Evolutionary conservation across 805 yeast species (phyloP), one percentile per base, ranked within the genome.

Genomic region (Lachancea cidri): DNA sequence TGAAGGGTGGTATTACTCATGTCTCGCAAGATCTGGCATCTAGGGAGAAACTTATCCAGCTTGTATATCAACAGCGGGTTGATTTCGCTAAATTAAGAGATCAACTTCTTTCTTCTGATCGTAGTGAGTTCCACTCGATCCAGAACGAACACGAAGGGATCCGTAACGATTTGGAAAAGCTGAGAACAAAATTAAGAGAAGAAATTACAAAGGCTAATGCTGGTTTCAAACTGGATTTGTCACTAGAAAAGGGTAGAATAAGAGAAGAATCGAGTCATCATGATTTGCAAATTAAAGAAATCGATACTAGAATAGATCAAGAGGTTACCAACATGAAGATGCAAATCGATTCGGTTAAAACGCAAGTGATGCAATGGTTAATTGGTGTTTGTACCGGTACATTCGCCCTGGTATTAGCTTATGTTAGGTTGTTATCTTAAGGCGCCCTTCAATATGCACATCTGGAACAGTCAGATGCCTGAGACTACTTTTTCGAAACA

Each of bases 321-420:
- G 98, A 93, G 56, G 83, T 93, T 19, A 83, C 91, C 30, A 91
- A 93, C 59, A 86, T 93, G 78, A 89, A 86, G 64, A 86, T 89
- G 72, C 96, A 91, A 65, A 88, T 93, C 50, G 96, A 93, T 57
- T 80, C 86, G 33, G 96, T 91, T 24, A 93, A 93, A 67, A 86
- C 96, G 2, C 97, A 93, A 62, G 97, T 93, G 37, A 78, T 88
- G 81, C 98, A 93, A 66, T 93, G 98, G 98, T 74, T 93, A 48
- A 87, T 93, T 54, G 98, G 98, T 71, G 97, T 93, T 15, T 86
- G 95, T 58, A 89, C 98, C 1, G 98, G 98, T 83, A 86, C 97
- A 1, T 86, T 91, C 66, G 98, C 98, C 11, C 72, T 93, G 44
- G 84, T 93, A 38, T 67, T 91, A 53, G 97, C 98, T 1, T 93